These are phyloP conservation scores for Acanthamoeba healyi DNA, from an alignment of 208 protist species.

Conservation along the genomic window DNA sequence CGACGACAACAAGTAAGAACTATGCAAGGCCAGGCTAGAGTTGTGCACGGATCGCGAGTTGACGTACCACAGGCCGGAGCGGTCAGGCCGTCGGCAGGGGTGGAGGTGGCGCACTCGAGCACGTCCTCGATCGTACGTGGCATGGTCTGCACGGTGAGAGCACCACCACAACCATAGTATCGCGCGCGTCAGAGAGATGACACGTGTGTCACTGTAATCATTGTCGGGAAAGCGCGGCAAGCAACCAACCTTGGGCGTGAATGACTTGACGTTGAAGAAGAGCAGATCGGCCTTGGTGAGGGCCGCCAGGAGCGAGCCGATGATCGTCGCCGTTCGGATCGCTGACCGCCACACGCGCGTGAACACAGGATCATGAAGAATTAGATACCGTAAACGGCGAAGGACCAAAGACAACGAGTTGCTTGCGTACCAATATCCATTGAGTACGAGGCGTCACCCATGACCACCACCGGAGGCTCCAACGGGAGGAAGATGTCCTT, in stretches of 20 bases:
- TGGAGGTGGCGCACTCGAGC: constrained; percentile 64
- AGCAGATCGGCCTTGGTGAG: constrained; percentile 76
- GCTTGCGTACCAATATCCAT: constrained; percentile 80
- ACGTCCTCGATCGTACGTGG: constrained; percentile 70
- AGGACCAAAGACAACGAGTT: background rate
- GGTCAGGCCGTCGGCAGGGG: constrained; percentile 78
- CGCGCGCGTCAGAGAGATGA: too few species aligned
- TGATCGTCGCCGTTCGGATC: constrained; percentile 80
- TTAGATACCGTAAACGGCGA: too few species aligned
- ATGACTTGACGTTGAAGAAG: constrained; percentile 85
- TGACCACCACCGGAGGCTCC: constrained; percentile 79
- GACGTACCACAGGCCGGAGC: constrained; percentile 36
- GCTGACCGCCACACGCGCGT: constrained; percentile 21
- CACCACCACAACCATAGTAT: background rate
- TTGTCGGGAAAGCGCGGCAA: too few species aligned
- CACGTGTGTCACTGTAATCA: too few species aligned
- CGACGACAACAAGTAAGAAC: background rate
- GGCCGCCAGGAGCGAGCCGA: constrained; percentile 75
- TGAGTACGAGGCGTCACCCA: constrained; percentile 81
- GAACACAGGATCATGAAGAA: background rate
- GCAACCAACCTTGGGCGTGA: background rate
- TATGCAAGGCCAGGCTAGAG: too few species aligned
- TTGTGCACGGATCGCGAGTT: background rate
- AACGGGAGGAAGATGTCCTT: constrained; percentile 77
- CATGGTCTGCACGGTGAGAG: background rate